Base-by-base conservation (phyloP, 2,329 filamentous ascomycete genomes). In the Tolypocladium nubicola region DNA sequence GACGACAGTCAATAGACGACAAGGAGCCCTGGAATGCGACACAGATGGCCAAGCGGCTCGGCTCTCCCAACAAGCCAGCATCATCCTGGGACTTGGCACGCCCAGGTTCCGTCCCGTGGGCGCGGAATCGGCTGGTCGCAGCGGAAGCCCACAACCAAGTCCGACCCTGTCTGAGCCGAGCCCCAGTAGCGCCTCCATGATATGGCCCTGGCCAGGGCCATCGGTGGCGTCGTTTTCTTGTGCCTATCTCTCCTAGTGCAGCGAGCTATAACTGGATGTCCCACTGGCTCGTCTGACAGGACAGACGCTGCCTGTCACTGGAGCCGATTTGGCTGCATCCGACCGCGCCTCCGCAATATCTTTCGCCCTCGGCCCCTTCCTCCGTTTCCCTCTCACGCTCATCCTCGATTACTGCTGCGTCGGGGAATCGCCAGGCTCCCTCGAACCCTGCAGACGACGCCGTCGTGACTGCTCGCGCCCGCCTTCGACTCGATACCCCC, bases 291-390 rank as follows among this genome's bases (percentile, higher is more conserved):
- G 19, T 23, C 40, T 19, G 40, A 43, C 21, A 45, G 43, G 23
- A 30, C 45, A n/a, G 26, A 5, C 26, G 45, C 26, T 33, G 45
- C 16, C 16, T 26, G 23, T 35, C 53, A 30, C 38, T 45, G 53
- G 45, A 50, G 45, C 16, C 45, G 45, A 10, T 26, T 50, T 50
- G 45, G 45, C 45, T 50, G 45, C 45, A 49, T 33, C 26, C 16
- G 45, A 50, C 43, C 33, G 40, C 43, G 40, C 30, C 53, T 55
- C 40, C 53, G 35, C 40, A 49, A 49, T 37, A 45, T 49, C 53
- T 39, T n/a, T n/a, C 50, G 41, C 35, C 38, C 53, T 23, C 50
- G 53, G 58, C 50, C 55, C 49, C 55, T 45, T 38, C 57, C 53
- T 38, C 49, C 47, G 56, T n/a, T 30, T 38, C 38, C 53, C 9